Conservation (phyloP, 2,329 filamentous ascomycete species). For the Penicillium concentricum region DNA sequence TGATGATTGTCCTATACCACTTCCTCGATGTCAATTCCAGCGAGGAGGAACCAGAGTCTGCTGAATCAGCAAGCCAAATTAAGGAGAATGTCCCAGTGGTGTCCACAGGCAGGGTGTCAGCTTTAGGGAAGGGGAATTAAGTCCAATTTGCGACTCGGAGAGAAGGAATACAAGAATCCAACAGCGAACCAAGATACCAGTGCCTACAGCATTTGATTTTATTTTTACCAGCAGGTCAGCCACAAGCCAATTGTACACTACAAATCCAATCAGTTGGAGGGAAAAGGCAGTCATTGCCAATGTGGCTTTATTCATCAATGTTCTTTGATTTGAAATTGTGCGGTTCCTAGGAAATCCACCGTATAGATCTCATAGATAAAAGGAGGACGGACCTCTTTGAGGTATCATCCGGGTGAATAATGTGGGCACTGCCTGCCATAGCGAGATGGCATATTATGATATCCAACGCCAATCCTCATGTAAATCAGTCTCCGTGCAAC, state of each 20-base stretch:
- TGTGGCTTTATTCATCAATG: neutral
- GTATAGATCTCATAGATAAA: neutral
- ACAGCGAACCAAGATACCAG: conserved; percentile 6
- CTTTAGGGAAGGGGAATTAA: conserved; percentile 6
- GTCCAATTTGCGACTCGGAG: neutral
- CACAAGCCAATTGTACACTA: conserved; percentile 7
- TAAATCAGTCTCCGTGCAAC: neutral
- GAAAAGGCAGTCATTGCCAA: neutral
- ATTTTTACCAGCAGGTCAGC: neutral
- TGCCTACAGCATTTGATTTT: conserved; percentile 9
- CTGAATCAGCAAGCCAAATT: conserved; percentile 10
- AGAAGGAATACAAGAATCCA: neutral
- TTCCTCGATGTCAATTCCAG: conserved; percentile 93
- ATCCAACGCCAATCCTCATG: neutral
- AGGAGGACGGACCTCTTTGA: no score
- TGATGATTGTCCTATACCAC: conserved; percentile 92
- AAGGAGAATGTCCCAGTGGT: neutral
- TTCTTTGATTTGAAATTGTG: neutral
- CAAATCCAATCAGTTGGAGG: neutral
- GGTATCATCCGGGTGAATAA: neutral
- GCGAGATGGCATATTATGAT: neutral
- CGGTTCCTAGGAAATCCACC: neutral
- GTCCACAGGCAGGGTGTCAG: conserved; percentile 4
- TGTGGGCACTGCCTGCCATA: neutral
- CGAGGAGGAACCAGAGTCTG: conserved; percentile 41